A percentile compares a stretch with the other conserved stretches of the same genome.
Conservation (phyloP, 768 basidiomycete species). For the Macrolepiota fuliginosa region DNA sequence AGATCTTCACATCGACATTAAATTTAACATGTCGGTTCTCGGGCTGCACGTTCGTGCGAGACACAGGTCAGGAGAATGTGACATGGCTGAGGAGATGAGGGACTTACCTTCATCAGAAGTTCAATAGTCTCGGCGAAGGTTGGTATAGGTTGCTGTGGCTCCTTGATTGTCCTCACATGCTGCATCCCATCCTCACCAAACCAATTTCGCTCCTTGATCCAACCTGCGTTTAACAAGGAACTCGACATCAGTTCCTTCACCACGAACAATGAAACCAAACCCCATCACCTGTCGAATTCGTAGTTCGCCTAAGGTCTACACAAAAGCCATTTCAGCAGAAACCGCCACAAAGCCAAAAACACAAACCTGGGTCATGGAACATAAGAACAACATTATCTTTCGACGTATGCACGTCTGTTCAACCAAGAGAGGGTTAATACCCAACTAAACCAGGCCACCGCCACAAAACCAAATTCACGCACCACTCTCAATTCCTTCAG, state of each 20-base stretch:
- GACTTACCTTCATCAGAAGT: conserved; percentile 69
- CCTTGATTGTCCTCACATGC: conserved; percentile 74
- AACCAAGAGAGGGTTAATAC: conserved; percentile 42
- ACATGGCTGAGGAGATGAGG: neutral
- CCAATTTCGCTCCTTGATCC: conserved; percentile 72
- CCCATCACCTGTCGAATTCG: conserved; percentile 59
- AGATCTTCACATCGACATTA: conserved; percentile 91
- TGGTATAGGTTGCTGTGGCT: conserved; percentile 84
- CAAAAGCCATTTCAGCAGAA: conserved; percentile 13
- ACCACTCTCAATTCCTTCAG: conserved; percentile 98
- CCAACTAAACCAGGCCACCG: conserved; percentile 36
- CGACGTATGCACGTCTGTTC: conserved; percentile 92
- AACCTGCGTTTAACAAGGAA: conserved; percentile 35
- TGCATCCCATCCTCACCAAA: conserved; percentile 67
- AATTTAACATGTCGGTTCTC: conserved; percentile 75
- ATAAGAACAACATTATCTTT: conserved; percentile 84
- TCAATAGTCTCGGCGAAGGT: conserved; percentile 84
- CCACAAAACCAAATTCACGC: conserved; percentile 36
- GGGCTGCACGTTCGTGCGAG: conserved; percentile 37
- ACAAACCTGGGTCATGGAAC: conserved; percentile 89
- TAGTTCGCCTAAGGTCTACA: conserved; percentile 73
- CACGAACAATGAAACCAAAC: conserved; percentile 9
- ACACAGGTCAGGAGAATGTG: neutral
- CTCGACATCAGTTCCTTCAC: conserved; percentile 15
- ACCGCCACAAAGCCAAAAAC: conserved; percentile 15